A percentile compares a stretch with the other conserved stretches of the same genome.
phyloP scores from a whole-genome alignment of 768 basidiomycete species.

The Dentipellis fragilis region DNA sequence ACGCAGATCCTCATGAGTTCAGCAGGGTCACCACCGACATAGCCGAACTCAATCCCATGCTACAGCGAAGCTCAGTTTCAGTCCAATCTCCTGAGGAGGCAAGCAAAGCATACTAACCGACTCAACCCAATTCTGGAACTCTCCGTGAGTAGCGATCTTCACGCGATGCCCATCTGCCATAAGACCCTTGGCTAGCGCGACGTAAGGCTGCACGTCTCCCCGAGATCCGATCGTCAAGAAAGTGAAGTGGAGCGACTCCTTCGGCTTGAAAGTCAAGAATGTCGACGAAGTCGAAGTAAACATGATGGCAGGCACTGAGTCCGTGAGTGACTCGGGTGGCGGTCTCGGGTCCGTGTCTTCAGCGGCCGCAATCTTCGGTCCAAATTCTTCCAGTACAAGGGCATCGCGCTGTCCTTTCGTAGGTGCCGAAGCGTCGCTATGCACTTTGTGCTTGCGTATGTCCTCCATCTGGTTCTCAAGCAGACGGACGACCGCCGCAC shows the following conservation, averaged over 20 bases:
- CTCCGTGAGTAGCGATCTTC: conserved; percentile 90
- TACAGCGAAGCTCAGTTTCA: conserved; percentile 21
- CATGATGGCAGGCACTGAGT: conserved; percentile 72
- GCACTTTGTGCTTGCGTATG: conserved; percentile 37
- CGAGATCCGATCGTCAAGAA: conserved; percentile 94
- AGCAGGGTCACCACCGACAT: conserved; percentile 94
- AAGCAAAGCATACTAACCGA: conserved; percentile 43
- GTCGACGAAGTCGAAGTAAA: conserved; percentile 94
- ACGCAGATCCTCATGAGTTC: conserved; percentile 97
- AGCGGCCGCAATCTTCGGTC: conserved; percentile 32
- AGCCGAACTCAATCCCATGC: conserved; percentile 94
- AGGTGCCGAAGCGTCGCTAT: conserved; percentile 32
- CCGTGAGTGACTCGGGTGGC: conserved; percentile 31
- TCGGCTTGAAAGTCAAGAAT: conserved; percentile 93
- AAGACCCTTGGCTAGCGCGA: conserved; percentile 86
- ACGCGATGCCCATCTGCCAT: conserved; percentile 83
- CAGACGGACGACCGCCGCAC: conserved; percentile 65
- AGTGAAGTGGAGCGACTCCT: conserved; percentile 77
- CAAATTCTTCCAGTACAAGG: conserved; percentile 79
- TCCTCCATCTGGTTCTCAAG: conserved; percentile 79
- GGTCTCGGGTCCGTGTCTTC: conserved; percentile 35
- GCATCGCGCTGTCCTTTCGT: conserved; percentile 58
- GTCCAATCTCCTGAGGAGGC: not conserved
- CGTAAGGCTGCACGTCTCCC: conserved; percentile 98
- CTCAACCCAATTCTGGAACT: conserved; percentile 93